Evolutionary conservation across 2,329 filamentous ascomycete genomes (phyloP).

Genomic region (Arthrinium phaeospermum): DNA sequence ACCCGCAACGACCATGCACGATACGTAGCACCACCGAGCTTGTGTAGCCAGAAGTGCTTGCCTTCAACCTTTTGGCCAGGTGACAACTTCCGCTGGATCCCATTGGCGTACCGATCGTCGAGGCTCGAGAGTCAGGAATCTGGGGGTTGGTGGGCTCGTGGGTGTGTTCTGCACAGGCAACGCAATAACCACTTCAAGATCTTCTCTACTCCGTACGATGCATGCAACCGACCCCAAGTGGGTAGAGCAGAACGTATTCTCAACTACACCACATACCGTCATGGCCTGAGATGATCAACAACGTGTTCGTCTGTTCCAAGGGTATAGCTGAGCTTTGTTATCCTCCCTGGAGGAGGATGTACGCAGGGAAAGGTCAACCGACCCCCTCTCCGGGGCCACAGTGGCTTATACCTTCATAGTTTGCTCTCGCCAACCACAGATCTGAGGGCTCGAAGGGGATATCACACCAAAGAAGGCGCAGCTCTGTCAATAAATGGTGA

Average conservation of each 20-base stretch:
- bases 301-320: neutral
- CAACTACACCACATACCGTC: neutral
- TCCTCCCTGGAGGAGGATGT: neutral
- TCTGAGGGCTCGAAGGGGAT: neutral
- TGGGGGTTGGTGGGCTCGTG: neutral
- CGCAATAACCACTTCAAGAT: neutral
- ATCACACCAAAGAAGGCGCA: neutral
- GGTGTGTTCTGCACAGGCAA: constrained; percentile 1
- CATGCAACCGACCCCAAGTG: neutral
- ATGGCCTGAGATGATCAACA: neutral
- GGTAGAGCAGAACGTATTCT: neutral
- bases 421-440: neutral
- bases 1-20: constrained; percentile 7
- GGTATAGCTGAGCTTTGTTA: neutral
- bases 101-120: constrained; percentile 1
- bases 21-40: neutral
- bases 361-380: neutral
- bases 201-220: neutral
- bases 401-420: constrained; percentile 1
- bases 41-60: neutral
- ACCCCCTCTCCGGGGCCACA: neutral
- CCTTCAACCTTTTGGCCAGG: neutral
- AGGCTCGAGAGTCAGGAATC: neutral
- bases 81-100: neutral
- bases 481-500: constrained; percentile 1